phyloP scores from a whole-genome alignment of 371 early-diverging fungal species.

The Circinella minor region DNA sequence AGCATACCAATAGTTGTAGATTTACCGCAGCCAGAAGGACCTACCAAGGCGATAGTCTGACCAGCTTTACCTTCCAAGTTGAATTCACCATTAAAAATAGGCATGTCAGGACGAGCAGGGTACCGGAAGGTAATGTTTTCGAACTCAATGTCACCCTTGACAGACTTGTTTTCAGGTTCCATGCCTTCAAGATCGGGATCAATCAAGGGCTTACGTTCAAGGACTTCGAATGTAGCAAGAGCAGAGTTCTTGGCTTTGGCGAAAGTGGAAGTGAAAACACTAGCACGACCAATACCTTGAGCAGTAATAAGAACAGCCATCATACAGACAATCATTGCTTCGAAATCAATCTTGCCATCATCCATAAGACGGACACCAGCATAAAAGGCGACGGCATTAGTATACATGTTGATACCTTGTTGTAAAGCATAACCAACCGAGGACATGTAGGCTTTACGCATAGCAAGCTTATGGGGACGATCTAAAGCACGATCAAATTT shows the following conservation, averaged over 20 bases:
- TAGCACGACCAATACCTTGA: constrained; percentile 67
- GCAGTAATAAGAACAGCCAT: constrained; percentile 80
- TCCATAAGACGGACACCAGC: constrained; percentile 57
- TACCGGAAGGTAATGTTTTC: constrained; percentile 78
- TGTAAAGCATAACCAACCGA: constrained; percentile 72
- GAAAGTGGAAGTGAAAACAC: constrained; percentile 62
- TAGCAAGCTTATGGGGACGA: constrained; percentile 68
- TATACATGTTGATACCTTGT: constrained; percentile 68
- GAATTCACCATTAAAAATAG: constrained; percentile 77
- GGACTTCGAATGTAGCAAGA: constrained; percentile 71
- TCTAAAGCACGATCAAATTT: constrained; percentile 63
- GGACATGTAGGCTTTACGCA: constrained; percentile 58
- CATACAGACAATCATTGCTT: constrained; percentile 66
- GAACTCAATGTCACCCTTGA: constrained; percentile 63
- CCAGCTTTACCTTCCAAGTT: constrained; percentile 74
- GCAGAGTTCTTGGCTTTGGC: constrained; percentile 86
- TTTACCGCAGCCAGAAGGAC: constrained; percentile 89
- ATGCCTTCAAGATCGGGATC: constrained; percentile 70
- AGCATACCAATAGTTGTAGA: constrained; percentile 83
- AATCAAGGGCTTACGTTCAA: constrained; percentile 76
- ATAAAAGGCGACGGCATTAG: constrained; percentile 67
- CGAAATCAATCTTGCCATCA: constrained; percentile 34
- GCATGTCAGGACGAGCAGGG: constrained; percentile 77
- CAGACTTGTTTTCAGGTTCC: constrained; percentile 34
- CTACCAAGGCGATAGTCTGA: constrained; percentile 88